phyloP scores from a whole-genome alignment of 2,329 filamentous ascomycete species.

The Paecilomyces dactylethromorphus region DNA sequence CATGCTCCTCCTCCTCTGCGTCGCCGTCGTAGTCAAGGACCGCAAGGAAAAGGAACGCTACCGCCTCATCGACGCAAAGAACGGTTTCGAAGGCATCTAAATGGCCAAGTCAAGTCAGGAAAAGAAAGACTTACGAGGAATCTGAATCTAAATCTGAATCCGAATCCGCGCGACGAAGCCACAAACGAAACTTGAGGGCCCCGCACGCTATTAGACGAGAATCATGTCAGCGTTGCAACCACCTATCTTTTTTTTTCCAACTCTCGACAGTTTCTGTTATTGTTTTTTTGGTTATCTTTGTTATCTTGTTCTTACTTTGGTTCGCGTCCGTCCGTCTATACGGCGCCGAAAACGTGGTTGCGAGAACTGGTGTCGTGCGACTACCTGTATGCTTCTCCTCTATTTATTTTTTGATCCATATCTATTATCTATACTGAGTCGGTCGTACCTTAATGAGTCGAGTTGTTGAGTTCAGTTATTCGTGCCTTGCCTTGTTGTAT shows the following conservation, averaged over 20 bases:
- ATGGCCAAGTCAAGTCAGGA: too few species aligned
- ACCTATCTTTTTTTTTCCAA: not conserved
- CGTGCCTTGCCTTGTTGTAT: too few species aligned
- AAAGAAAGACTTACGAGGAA: not conserved
- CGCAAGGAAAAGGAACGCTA: slow-evolving; percentile 74
- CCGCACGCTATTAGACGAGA: not conserved
- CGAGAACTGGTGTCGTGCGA: not conserved
- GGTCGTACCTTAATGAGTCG: too few species aligned
- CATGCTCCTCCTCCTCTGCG: slow-evolving; percentile 60
- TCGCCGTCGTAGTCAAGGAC: slow-evolving; percentile 72
- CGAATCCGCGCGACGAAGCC: not conserved
- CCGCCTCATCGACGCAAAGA: slow-evolving; percentile 76
- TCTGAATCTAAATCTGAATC: too few species aligned
- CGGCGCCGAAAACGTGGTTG: not conserved
- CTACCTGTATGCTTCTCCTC: not conserved
- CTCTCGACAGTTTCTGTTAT: not conserved
- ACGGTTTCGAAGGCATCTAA: slow-evolving; percentile 48
- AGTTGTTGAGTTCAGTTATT: too few species aligned
- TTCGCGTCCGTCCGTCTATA: not conserved
- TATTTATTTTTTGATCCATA: not conserved
- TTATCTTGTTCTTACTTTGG: not conserved
- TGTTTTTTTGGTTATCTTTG: too few species aligned
- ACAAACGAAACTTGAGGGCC: not conserved
- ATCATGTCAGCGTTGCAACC: not conserved
- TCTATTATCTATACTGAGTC: too few species aligned